Percentiles rank a stretch among this genome's conserved stretches.
phyloP scores from a whole-genome alignment of 352 stramenopile genomes.

The Stramenopiles sp. region DNA sequence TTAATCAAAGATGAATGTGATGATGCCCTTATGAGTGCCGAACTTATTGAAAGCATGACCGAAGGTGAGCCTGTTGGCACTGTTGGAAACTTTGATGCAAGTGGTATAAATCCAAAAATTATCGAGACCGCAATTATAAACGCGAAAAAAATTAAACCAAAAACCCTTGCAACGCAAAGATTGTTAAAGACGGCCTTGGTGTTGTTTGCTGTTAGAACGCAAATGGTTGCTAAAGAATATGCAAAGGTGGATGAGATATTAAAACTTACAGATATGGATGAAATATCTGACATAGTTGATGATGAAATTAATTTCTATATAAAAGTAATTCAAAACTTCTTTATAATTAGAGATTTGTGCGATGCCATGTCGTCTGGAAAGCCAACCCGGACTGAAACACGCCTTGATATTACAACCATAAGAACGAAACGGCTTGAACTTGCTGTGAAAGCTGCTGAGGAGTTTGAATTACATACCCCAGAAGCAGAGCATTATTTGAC shows the following conservation, averaged over 20 bases:
- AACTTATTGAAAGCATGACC: neutral
- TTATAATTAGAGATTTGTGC: neutral
- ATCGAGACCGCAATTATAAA: neutral
- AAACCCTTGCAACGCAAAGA: neutral
- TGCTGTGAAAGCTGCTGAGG: neutral
- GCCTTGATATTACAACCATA: neutral
- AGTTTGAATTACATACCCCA: neutral
- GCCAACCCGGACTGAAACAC: neutral
- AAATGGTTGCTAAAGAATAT: neutral
- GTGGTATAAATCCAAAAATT: neutral
- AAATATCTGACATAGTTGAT: neutral
- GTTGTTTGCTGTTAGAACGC: neutral
- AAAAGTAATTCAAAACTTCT: neutral
- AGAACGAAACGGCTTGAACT: neutral
- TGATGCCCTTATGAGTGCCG: neutral
- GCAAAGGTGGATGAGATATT: constrained; percentile 1
- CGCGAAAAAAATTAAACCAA: constrained; percentile 7
- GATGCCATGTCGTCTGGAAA: neutral
- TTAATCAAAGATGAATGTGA: constrained; percentile 5
- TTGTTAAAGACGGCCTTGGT: neutral
- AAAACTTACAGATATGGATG: neutral
- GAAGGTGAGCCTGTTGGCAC: neutral
- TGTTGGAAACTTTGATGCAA: neutral
- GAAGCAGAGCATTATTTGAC: neutral
- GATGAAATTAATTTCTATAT: neutral